Base-by-base conservation (phyloP, 2,329 filamentous ascomycete species). In the Xylaria sp. region DNA sequence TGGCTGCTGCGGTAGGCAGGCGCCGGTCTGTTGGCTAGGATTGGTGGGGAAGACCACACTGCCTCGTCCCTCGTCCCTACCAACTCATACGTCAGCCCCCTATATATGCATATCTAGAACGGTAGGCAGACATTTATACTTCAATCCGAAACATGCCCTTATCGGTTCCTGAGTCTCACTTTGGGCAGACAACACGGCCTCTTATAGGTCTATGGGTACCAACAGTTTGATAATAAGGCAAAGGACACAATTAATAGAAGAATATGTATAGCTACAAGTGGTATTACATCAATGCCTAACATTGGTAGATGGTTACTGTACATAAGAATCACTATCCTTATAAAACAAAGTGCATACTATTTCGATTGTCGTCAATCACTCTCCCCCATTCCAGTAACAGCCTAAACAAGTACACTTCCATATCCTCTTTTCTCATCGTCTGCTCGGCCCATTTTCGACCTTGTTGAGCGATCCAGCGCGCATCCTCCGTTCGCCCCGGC, bases 321-420 rank as follows among this genome's bases (percentile, higher is more conserved):
- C n/a, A n/a, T n/a, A n/a, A n/a, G n/a, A n/a, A 8, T 33, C 35
- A 14, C 25, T 52, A 59, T 50, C 35, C 54, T 51, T 64, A 55
- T 7, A 63, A 42, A 17, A 70, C 70, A 70, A 78, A 80, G 6
- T 78, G 79, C 64, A 83, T 73, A 12, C 77, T 75, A n/a, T 84
- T 80, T 64, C 83, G 75, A 40, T 78, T 72, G 70, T 92, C 89
- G 75, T 90, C 85, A 21, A 89, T 83, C 46, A 93, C 72, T 64
- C 90, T 78, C 2, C 84, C 90, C 89, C 91, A 95, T 78, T 95
- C 92, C 19, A 95, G 77, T 69, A 95, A 76, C 63, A 95, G 74
- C 49, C 92, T 80, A 72, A 94, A 95, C 70, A 94, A 81, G 71
- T 95, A 95, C 9, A 92, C 84, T 75, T 93, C 89, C 85, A 90